Evolutionary conservation across 2,329 filamentous ascomycete species (phyloP).

Genomic region (Dothideomycetidae sp.): DNA sequence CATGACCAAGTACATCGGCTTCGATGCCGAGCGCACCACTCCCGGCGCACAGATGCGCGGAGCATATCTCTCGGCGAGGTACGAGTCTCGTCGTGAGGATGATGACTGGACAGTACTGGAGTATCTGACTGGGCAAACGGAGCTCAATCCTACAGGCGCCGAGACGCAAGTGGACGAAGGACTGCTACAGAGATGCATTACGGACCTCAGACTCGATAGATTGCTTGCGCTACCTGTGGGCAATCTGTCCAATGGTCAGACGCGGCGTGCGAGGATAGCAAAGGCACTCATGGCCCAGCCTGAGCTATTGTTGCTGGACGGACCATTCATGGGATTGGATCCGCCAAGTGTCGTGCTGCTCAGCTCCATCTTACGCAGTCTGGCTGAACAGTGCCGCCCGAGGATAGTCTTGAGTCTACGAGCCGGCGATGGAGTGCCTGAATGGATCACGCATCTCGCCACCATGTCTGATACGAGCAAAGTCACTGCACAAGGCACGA

Average conservation of each 20-base stretch:
- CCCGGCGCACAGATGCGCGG: constrained; percentile 47
- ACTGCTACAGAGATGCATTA: constrained; percentile 48
- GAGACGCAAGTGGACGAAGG: constrained; percentile 31
- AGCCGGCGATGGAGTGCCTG: constrained; percentile 74
- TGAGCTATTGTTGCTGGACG: constrained; percentile 73
- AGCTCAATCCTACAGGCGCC: constrained; percentile 56
- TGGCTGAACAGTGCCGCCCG: constrained; percentile 54
- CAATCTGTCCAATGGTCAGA: constrained; percentile 89
- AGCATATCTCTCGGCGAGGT: constrained; percentile 76
- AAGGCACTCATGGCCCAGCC: constrained; percentile 67
- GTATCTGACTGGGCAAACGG: constrained; percentile 68
- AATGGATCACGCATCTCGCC: constrained; percentile 79
- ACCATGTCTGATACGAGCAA: constrained; percentile 55
- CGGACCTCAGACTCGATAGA: constrained; percentile 52
- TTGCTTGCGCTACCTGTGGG: constrained; percentile 71
- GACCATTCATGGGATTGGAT: constrained; percentile 93
- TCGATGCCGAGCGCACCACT: constrained; percentile 55
- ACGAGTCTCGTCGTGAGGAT: constrained; percentile 73
- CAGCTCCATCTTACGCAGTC: constrained; percentile 52
- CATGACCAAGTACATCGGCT: constrained; percentile 82
- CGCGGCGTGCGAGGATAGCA: constrained; percentile 71
- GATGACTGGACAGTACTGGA: constrained; percentile 76
- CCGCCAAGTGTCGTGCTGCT: constrained; percentile 62
- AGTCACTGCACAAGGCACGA: constrained; percentile 51
- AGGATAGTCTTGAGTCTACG: constrained; percentile 63